phyloP scores from a whole-genome alignment of 495 filamentous ascomycete species.

The Lasiosphaeris hirsuta region DNA sequence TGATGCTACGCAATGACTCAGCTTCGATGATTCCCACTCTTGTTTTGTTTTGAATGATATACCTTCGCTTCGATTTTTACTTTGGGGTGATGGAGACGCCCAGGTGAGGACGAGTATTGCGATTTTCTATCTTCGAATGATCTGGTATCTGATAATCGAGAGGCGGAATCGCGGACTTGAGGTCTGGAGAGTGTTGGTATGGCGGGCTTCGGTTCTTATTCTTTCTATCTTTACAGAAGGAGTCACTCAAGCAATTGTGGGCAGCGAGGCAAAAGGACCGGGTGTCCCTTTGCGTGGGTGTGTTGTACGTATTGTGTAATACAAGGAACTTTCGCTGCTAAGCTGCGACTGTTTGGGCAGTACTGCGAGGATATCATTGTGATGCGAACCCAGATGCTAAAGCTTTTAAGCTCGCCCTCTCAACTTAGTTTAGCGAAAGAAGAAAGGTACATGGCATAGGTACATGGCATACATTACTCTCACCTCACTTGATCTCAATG shows the following conservation, averaged over 20 bases:
- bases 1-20: no score
- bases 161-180: not conserved
- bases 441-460: no score
- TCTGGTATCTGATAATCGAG: not conserved
- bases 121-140: not conserved
- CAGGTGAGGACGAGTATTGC: not conserved
- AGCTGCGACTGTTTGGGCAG: no score
- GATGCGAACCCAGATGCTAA: no score
- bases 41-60: not conserved
- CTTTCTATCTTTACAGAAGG: not conserved
- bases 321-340: no score
- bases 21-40: not conserved
- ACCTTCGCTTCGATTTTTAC: not conserved
- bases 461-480: no score
- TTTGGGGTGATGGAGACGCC: not conserved
- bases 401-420: no score
- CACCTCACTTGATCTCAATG: no score
- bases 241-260: not conserved
- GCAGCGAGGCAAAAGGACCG: not conserved
- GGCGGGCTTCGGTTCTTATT: not conserved
- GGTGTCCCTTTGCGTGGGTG: constrained; percentile 4
- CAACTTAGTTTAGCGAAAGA: no score
- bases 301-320: constrained; percentile 3
- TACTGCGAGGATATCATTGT: no score
- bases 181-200: not conserved